Conservation (phyloP, 1,139 yeast species). For the Schizosaccharomyces versatilis region DNA sequence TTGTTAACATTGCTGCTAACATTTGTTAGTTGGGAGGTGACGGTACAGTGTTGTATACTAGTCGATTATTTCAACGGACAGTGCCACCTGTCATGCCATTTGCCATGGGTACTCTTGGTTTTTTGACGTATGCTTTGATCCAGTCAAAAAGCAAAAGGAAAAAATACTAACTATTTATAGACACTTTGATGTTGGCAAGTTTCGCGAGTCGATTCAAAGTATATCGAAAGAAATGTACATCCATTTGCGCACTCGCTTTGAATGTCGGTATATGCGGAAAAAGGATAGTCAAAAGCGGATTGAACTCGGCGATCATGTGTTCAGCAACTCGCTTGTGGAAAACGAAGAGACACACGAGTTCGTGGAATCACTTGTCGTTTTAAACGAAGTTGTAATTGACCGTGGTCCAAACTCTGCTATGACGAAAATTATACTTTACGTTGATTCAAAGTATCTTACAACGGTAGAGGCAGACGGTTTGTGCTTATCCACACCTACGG, state of each 20-base stretch:
- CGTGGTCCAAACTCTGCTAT: slow-evolving; percentile 68
- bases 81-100: slow-evolving; percentile 75
- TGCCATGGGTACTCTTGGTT: slow-evolving; percentile 71
- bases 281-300: slow-evolving; percentile 44
- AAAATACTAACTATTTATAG: not conserved
- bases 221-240: slow-evolving; percentile 40
- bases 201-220: slow-evolving; percentile 29
- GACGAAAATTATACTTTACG: slow-evolving; percentile 53
- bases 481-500: slow-evolving; percentile 69
- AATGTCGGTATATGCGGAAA: slow-evolving; percentile 43
- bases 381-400: slow-evolving; percentile 69
- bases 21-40: slow-evolving; percentile 45
- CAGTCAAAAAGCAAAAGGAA: not conserved
- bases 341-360: slow-evolving; percentile 37
- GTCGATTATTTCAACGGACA: slow-evolving; percentile 34
- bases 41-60: slow-evolving; percentile 61
- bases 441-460: slow-evolving; percentile 55
- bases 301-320: slow-evolving; percentile 76
- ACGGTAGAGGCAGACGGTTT: slow-evolving; percentile 79
- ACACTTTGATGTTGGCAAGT: slow-evolving; percentile 44
- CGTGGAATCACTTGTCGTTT: slow-evolving; percentile 31
- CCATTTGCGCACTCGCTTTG: slow-evolving; percentile 54
- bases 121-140: slow-evolving; percentile 51
- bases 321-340: slow-evolving; percentile 59
- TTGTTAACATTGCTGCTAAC: slow-evolving; percentile 22